Evolutionary conservation across 768 basidiomycete genomes (phyloP).

Genomic region (Collybiopsis luxurians): DNA sequence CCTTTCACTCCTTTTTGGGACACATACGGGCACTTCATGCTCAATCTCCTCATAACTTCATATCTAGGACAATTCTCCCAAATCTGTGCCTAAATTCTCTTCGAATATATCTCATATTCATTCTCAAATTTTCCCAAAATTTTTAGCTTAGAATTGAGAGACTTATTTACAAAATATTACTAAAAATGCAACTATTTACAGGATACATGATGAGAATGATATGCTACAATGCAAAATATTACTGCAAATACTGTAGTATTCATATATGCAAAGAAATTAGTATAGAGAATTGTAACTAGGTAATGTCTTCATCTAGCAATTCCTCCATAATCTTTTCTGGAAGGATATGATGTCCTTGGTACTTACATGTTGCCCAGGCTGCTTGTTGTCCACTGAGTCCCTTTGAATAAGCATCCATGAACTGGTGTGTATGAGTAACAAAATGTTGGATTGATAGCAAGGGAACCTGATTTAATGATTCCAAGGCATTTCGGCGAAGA

Average conservation of each 20-base stretch:
- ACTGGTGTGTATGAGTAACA: constrained; percentile 2
- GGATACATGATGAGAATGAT: neutral
- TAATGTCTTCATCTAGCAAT: neutral
- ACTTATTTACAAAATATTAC: neutral
- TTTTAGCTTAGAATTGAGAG: neutral
- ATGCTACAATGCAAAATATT: neutral
- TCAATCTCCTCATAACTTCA: neutral
- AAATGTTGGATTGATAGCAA: neutral
- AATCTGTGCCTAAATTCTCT: neutral
- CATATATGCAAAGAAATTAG: neutral
- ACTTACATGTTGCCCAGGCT: constrained; percentile 17
- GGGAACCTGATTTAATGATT: neutral
- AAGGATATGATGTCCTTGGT: constrained; percentile 14
- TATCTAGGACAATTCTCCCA: neutral
- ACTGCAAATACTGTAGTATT: neutral
- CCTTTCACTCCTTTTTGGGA: neutral
- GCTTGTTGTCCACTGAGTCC: constrained; percentile 19
- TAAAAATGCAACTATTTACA: neutral
- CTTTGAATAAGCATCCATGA: constrained; percentile 24
- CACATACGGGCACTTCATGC: neutral
- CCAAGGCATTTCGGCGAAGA: constrained; percentile 8
- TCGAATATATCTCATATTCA: neutral
- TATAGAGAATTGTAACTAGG: neutral
- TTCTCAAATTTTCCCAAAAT: neutral
- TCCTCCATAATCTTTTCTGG: constrained; percentile 11